A percentile compares a stretch with the other conserved stretches of the same genome.
Evolutionary conservation across 371 early-diverging fungal genomes (phyloP).

Genomic region (Homolaphlyctis polyrhiza): DNA sequence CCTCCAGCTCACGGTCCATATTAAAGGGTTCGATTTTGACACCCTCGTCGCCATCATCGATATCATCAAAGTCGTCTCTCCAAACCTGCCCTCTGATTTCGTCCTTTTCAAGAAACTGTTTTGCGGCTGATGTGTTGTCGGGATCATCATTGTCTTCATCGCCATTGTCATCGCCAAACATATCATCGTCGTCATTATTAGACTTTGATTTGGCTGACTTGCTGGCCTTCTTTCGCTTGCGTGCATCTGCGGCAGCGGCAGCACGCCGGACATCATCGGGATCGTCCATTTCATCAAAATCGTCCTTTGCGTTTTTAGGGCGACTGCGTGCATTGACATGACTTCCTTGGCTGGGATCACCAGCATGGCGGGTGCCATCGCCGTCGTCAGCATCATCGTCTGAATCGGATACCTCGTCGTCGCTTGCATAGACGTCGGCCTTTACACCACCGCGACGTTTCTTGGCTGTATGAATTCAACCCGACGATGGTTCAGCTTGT

Average conservation of each 20-base stretch:
- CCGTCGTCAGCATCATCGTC: slow-evolving; percentile 8
- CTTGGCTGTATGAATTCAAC: not conserved
- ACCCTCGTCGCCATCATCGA: slow-evolving; percentile 42
- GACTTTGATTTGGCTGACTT: slow-evolving; percentile 13
- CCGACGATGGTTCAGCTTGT: no score
- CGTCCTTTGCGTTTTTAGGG: no score
- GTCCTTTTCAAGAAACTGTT: slow-evolving; percentile 40
- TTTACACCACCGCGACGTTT: not conserved
- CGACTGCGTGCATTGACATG: no score
- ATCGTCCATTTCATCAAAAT: not conserved
- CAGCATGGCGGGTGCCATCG: not conserved
- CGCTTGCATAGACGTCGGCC: slow-evolving; percentile 6
- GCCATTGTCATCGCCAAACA: slow-evolving; percentile 48
- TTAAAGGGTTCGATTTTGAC: slow-evolving; percentile 75
- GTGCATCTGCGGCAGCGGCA: not conserved
- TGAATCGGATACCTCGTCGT: slow-evolving; percentile 1
- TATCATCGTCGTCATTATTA: slow-evolving; percentile 53
- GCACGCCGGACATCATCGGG: not conserved
- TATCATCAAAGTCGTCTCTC: slow-evolving; percentile 33
- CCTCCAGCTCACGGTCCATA: slow-evolving; percentile 82
- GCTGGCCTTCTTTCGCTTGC: slow-evolving; percentile 10
- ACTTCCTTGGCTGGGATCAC: no score
- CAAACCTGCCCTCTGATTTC: slow-evolving; percentile 66
- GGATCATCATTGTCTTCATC: slow-evolving; percentile 29
- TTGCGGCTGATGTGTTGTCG: no score